Evolutionary conservation across 495 filamentous ascomycete species (phyloP), one percentile per base, ranked within the genome.

Genomic region (Friedmanniomyces simplex): DNA sequence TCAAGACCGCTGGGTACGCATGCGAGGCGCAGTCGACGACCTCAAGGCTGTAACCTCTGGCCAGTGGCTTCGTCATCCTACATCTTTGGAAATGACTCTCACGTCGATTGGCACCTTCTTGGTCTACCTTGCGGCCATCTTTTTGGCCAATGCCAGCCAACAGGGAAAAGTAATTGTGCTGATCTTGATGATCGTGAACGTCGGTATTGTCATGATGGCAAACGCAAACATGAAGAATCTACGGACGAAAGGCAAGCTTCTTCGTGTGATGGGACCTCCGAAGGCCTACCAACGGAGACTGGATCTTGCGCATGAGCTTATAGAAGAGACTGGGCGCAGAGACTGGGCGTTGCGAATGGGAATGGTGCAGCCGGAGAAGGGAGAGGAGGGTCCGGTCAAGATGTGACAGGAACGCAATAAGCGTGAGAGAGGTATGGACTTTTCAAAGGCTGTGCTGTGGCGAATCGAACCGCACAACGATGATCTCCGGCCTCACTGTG

Each of bases 21-120:
- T 85, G 49, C 71, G 70, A 32, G 82, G 82, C 20, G 51, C 60
- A 24, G 72, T 78, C 1, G 72, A 76, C 42, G 80, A 82, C 57
- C 70, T 84, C 10, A 78, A 80, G 54, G 77, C 79, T 36, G 73
- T 84, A 53, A 84, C 79, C 1, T 70, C 73, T 1, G 73, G 74
- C 1, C 65, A 72, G 30, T 85, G 81, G 82, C 67, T 84, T 25
- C 70, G 74, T 11, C 71, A 77, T 36, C 73, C 74, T 59, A 80
- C 75, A 0, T 61, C 68, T 26, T 22, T 74, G 20, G 80, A 84
- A 58, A 73, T 74, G 24, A 77, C 70, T 30, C 54, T 77, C 25
- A 68, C 69, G 8, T 74, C 74, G 0, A 49, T 68, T 1, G 74
- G 79, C 1, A 83, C 78, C 43, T 42, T 83, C 18, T 66, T 79